Percentiles rank a stretch among this genome's conserved stretches.
These are phyloP conservation scores for Calonectria pteridis DNA, from an alignment of 2,329 filamentous ascomycete genomes.

Conservation along the genomic window DNA sequence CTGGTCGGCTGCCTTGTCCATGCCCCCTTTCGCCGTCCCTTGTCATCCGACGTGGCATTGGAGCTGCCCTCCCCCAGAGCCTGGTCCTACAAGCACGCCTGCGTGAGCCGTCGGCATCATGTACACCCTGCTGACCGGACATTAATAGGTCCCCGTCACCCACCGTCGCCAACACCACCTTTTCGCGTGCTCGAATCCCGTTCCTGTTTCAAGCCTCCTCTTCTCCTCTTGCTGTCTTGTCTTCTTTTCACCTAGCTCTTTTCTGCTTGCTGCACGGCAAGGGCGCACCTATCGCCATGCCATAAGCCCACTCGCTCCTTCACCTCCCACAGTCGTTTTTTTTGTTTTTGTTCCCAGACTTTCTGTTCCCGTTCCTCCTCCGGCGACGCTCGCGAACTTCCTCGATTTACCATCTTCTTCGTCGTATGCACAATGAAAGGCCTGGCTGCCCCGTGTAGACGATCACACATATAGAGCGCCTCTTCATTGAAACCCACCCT, in stretches of 20 bases:
- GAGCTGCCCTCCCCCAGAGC: constrained; percentile 40
- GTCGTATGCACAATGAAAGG: constrained; percentile 35
- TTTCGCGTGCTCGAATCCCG: constrained; percentile 35
- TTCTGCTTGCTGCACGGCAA: constrained; percentile 35
- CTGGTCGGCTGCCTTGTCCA: constrained; percentile 33
- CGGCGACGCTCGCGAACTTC: constrained; percentile 29
- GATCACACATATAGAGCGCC: constrained; percentile 40
- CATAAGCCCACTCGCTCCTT: constrained; percentile 38
- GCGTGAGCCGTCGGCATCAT: constrained; percentile 41
- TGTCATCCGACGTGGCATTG: constrained; percentile 46
- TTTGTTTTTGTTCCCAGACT: constrained; percentile 22
- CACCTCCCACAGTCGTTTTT: constrained; percentile 40
- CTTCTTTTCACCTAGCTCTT: constrained; percentile 36
- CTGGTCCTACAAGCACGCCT: constrained; percentile 41
- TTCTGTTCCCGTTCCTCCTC: constrained; percentile 17
- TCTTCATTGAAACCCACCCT: constrained; percentile 34
- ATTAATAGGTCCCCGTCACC: constrained; percentile 45
- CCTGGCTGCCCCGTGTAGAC: constrained; percentile 43
- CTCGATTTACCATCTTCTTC: constrained; percentile 22
- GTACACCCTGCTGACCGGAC: constrained; percentile 42
- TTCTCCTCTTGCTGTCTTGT: constrained; percentile 22
- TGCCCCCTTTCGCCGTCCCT: constrained; percentile 38
- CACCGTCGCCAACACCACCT: constrained; percentile 31
- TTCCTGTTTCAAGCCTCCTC: constrained; percentile 46
- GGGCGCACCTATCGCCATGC: constrained; percentile 43